Evolutionary conservation across 2,329 filamentous ascomycete species (phyloP).

Genomic region (Paecilomyces formosus): DNA sequence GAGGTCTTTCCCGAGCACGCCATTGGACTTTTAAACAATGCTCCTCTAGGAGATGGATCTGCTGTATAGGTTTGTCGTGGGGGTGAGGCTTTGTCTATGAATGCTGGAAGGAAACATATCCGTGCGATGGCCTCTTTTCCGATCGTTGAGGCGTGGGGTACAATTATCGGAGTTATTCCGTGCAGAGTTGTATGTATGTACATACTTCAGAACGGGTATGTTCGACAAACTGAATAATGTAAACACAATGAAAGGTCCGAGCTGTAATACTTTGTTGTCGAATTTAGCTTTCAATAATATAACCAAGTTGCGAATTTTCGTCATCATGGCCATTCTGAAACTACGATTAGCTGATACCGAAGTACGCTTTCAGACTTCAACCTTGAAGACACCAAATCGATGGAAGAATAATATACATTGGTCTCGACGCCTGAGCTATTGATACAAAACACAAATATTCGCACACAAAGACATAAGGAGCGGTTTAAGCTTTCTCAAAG

Average conservation of each 20-base stretch:
- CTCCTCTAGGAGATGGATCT: neutral
- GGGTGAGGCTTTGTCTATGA: neutral
- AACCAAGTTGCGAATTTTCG: no score
- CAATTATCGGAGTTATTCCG: neutral
- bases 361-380: no score
- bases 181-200: neutral
- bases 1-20: neutral
- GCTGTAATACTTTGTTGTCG: neutral
- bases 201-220: neutral
- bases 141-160: neutral
- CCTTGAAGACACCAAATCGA: no score
- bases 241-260: neutral
- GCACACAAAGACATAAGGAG: no score
- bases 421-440: no score
- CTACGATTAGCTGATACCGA: no score
- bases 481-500: no score
- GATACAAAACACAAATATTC: no score
- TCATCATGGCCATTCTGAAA: no score
- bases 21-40: neutral
- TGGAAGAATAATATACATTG: no score
- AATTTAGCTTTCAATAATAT: neutral
- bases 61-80: neutral
- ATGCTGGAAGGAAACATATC: neutral
- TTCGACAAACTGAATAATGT: neutral
- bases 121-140: neutral